Conservation (phyloP, 2,329 filamentous ascomycete species). For the Aspergillus pseudonomiae region DNA sequence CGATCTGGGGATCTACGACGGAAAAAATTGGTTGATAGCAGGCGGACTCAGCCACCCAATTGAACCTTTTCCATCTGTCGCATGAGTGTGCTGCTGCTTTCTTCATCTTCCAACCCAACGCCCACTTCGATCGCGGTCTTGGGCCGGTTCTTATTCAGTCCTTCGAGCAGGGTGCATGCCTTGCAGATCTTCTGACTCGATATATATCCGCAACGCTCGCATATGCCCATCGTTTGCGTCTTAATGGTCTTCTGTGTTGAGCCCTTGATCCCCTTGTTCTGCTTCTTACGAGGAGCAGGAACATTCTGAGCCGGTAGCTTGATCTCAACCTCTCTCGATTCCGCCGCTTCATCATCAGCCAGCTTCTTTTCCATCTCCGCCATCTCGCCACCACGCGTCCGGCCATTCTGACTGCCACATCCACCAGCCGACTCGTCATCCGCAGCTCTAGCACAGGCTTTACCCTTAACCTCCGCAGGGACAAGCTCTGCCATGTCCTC, state of each 20-base stretch:
- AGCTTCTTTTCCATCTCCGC: conserved; percentile 76
- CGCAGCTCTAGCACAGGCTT: conserved; percentile 33
- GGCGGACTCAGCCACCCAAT: conserved; percentile 39
- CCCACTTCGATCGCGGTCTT: conserved; percentile 49
- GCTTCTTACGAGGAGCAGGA: neutral
- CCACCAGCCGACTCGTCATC: conserved; percentile 64
- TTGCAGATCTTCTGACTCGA: conserved; percentile 94
- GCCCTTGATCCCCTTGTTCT: conserved; percentile 22
- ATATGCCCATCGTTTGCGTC: conserved; percentile 67
- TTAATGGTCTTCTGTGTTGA: conserved; percentile 52
- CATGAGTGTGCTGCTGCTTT: conserved; percentile 55
- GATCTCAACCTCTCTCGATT: conserved; percentile 68
- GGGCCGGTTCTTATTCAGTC: conserved; percentile 74
- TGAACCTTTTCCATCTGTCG: conserved; percentile 54
- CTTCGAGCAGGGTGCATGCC: conserved; percentile 86
- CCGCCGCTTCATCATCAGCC: conserved; percentile 64
- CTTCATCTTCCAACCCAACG: conserved; percentile 47
- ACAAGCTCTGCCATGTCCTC: conserved; percentile 95
- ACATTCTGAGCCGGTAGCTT: conserved; percentile 34
- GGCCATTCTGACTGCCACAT: conserved; percentile 72
- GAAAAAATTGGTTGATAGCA: neutral
- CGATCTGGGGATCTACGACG: neutral
- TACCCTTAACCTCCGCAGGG: conserved; percentile 57
- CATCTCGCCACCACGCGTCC: conserved; percentile 74
- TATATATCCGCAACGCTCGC: conserved; percentile 88